These are phyloP conservation scores for Xylaria curta DNA, from an alignment of 495 filamentous ascomycete genomes.

Conservation along the genomic window DNA sequence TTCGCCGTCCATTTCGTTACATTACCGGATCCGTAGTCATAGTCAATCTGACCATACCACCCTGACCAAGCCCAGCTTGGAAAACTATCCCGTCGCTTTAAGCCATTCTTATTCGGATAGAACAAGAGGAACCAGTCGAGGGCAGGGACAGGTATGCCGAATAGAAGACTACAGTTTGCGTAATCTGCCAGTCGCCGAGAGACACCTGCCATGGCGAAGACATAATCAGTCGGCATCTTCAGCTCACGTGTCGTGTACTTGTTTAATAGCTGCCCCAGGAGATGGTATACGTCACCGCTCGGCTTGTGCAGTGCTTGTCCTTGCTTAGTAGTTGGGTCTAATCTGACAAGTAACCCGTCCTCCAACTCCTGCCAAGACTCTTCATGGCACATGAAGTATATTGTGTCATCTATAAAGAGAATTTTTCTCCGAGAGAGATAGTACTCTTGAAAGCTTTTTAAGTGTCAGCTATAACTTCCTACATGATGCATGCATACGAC, in stretches of 20 bases:
- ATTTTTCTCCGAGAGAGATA: conserved; percentile 41
- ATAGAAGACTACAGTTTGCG: conserved; percentile 23
- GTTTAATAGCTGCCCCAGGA: conserved; percentile 24
- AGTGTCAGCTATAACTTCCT: conserved; percentile 16
- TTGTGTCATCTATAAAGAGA: conserved; percentile 38
- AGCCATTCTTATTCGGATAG: conserved; percentile 20
- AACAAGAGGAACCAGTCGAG: conserved; percentile 27
- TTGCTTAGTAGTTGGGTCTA: conserved; percentile 8
- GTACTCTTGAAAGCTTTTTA: conserved; percentile 42
- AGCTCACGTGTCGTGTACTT: conserved; percentile 26
- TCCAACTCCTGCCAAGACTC: conserved; percentile 27
- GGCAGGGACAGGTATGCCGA: conserved; percentile 21
- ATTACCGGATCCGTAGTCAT: conserved; percentile 22
- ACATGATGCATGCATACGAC: neutral
- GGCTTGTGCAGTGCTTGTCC: conserved; percentile 23
- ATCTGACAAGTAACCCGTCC: conserved; percentile 20
- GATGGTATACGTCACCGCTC: conserved; percentile 25
- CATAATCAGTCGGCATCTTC: conserved; percentile 23
- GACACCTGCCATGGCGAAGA: conserved; percentile 24
- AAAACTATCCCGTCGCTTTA: conserved; percentile 13
- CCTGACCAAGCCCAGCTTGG: conserved; percentile 28
- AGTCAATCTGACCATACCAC: conserved; percentile 24
- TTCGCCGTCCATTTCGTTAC: conserved; percentile 18
- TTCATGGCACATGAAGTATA: conserved; percentile 40
- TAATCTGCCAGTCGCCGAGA: conserved; percentile 25